Percentiles rank a stretch among this genome's conserved stretches.
Evolutionary conservation across 208 protist genomes (phyloP).

Genomic region (Acanthamoeba royreba): DNA sequence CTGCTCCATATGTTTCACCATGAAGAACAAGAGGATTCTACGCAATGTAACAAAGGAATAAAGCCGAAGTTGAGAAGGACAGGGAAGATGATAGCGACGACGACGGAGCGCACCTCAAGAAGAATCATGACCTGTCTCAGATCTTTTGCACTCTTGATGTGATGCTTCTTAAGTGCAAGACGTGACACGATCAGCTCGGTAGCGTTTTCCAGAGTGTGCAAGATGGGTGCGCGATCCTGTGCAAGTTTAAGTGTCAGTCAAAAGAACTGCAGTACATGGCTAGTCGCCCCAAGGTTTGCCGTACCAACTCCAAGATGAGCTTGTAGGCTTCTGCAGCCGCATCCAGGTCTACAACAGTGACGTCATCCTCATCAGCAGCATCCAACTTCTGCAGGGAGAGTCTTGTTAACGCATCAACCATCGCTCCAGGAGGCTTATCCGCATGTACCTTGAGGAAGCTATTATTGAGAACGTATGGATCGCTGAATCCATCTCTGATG

Average conservation of each 20-base stretch:
- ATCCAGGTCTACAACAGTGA: neutral
- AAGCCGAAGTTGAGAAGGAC: neutral
- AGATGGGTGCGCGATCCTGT: neutral
- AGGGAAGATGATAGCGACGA: neutral
- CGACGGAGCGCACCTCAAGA: neutral
- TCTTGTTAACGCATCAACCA: no score
- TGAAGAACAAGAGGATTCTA: neutral
- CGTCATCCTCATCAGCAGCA: neutral
- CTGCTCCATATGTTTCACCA: neutral
- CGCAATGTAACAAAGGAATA: neutral
- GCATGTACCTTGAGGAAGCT: constrained; percentile 40
- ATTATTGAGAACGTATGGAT: constrained; percentile 22
- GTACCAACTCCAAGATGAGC: neutral
- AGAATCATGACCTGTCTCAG: constrained; percentile 14
- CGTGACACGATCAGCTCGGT: constrained; percentile 25
- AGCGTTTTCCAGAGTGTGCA: constrained; percentile 28
- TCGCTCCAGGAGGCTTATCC: neutral
- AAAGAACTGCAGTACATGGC: no score
- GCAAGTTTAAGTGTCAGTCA: no score
- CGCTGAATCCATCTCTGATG: neutral
- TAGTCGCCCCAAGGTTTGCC: no score
- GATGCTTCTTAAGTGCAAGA: neutral
- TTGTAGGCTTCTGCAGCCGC: neutral
- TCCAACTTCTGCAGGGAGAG: neutral
- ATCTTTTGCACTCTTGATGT: neutral